Percentiles rank a stretch among this genome's conserved stretches.
These are phyloP conservation scores for Aspergillus quadricinctus DNA, from an alignment of 2,329 filamentous ascomycete species.

Conservation along the genomic window DNA sequence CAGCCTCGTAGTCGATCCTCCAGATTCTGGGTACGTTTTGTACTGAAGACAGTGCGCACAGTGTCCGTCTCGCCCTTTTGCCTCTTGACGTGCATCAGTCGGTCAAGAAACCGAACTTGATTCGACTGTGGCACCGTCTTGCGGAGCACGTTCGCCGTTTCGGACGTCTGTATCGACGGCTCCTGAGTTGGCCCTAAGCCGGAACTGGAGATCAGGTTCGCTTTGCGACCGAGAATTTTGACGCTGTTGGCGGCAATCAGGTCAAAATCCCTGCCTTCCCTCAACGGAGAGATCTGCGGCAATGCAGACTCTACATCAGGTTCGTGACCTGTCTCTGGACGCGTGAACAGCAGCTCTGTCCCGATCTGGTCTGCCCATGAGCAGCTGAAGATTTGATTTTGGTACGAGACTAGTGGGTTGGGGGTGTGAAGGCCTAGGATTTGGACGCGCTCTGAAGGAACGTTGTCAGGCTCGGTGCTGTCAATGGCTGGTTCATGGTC, in stretches of 20 bases:
- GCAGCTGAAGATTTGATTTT: slow-evolving; percentile 72
- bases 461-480: slow-evolving; percentile 28
- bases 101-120: slow-evolving; percentile 58
- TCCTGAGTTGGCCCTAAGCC: slow-evolving; percentile 12
- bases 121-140: slow-evolving; percentile 32
- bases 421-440: slow-evolving; percentile 75
- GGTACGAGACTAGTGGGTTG: slow-evolving; percentile 75
- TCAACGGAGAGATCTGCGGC: slow-evolving; percentile 47
- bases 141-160: slow-evolving; percentile 13
- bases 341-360: slow-evolving; percentile 72
- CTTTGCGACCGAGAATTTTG: slow-evolving; percentile 65
- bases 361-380: slow-evolving; percentile 79
- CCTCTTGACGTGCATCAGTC: slow-evolving; percentile 61
- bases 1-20: slow-evolving; percentile 32
- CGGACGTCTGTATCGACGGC: not conserved
- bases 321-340: slow-evolving; percentile 31
- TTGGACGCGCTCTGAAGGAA: slow-evolving; percentile 54
- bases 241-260: slow-evolving; percentile 67
- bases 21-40: slow-evolving; percentile 29
- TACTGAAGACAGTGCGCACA: slow-evolving; percentile 57
- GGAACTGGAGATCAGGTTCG: slow-evolving; percentile 51
- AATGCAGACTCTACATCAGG: slow-evolving; percentile 28
- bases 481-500: slow-evolving; percentile 37
- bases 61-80: slow-evolving; percentile 61
- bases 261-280: slow-evolving; percentile 52